Conservation (phyloP, 306 rosid species). For the Casuarina equisetifolia region DNA sequence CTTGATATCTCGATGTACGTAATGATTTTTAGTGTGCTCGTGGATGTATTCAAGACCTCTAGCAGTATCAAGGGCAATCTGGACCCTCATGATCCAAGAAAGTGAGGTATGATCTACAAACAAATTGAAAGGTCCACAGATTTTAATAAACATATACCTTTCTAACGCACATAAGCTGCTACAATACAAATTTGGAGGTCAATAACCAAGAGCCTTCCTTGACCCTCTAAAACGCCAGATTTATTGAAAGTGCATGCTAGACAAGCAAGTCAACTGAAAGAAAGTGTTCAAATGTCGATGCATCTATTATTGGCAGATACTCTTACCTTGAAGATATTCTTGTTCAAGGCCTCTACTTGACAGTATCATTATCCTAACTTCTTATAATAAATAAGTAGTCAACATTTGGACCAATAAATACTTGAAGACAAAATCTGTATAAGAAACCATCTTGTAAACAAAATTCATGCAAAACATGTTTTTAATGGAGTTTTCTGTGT, state of each 20-base stretch:
- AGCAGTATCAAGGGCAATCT: constrained; percentile 89
- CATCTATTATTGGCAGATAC: neutral
- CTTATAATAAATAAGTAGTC: neutral
- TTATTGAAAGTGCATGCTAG: neutral
- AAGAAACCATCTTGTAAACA: neutral
- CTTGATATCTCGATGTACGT: constrained; percentile 96
- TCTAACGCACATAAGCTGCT: constrained; percentile 18
- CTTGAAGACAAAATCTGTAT: neutral
- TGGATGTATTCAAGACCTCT: constrained; percentile 98
- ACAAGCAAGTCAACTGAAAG: neutral
- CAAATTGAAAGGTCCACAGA: constrained; percentile 25
- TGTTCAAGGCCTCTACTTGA: neutral
- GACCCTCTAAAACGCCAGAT: neutral
- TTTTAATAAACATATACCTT: constrained; percentile 4
- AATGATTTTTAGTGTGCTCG: constrained; percentile 91
- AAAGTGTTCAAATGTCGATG: constrained; percentile 1
- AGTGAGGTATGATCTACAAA: constrained; percentile 80
- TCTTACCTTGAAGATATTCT: neutral
- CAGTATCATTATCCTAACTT: constrained; percentile 7
- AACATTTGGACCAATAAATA: neutral
- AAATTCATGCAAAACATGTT: neutral
- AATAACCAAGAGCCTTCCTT: constrained; percentile 15
- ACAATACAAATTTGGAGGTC: constrained; percentile 13
- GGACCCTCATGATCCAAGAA: constrained; percentile 97
- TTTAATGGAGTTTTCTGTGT: neutral